A percentile compares a stretch with the other conserved stretches of the same genome.
phyloP scores from a whole-genome alignment of 225 moss, liverwort and hornwort species.

The Climacium dendroides region DNA sequence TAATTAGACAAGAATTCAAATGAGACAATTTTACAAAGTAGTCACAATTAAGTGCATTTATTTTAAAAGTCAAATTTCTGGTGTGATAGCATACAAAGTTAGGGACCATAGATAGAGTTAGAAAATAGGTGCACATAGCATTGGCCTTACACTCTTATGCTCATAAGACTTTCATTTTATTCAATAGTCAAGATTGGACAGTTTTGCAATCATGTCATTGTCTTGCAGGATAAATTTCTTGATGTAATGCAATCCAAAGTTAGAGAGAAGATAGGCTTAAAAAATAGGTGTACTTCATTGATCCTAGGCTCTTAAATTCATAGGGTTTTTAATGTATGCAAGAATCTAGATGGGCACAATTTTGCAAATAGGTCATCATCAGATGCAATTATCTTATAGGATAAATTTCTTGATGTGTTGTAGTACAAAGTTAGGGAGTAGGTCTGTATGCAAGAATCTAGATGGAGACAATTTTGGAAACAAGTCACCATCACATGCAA shows the following conservation, averaged over 20 bases:
- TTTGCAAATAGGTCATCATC: neutral
- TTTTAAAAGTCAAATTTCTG: neutral
- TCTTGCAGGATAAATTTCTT: no score
- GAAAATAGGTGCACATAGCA: neutral
- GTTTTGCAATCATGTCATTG: neutral
- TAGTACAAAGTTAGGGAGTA: no score
- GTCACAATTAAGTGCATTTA: no score
- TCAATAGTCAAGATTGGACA: neutral
- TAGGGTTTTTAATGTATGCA: neutral
- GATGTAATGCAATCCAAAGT: rapidly evolving
- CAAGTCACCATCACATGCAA: no score
- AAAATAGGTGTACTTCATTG: neutral
- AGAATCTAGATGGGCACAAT: rapidly evolving
- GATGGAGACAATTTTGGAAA: no score
- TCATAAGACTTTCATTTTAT: neutral
- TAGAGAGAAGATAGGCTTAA: rapidly evolving
- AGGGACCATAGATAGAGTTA: neutral
- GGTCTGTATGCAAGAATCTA: no score
- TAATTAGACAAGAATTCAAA: neutral
- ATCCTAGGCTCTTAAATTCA: rapidly evolving
- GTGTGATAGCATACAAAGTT: neutral
- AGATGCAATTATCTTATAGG: neutral
- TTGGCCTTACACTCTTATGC: neutral
- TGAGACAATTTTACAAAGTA: no score
- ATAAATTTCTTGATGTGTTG: no score